Conservation (phyloP, 2,329 filamentous ascomycete species). For the Harringtonia aguacate region DNA sequence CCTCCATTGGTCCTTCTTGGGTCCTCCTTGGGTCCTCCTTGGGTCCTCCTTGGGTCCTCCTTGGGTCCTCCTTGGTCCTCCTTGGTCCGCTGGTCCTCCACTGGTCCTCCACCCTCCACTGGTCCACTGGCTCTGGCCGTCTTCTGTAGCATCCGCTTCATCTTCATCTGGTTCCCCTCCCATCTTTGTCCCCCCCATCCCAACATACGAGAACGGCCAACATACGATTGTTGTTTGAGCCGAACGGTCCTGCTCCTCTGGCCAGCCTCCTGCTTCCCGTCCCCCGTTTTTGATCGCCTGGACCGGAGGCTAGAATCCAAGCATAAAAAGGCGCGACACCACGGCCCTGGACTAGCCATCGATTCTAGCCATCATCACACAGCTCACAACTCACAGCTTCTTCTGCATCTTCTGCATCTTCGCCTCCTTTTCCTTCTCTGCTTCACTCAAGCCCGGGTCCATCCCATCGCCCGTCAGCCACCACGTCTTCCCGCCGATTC, state of each 20-base stretch:
- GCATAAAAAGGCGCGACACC: conserved; percentile 1
- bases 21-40: too few relatives aligned
- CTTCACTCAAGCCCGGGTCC: too few relatives aligned
- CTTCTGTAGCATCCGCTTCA: background rate
- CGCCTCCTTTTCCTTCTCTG: too few relatives aligned
- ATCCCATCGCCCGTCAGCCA: background rate
- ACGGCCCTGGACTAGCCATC: too few relatives aligned
- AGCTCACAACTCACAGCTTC: too few relatives aligned
- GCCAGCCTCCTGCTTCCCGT: background rate
- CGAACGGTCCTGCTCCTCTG: too few relatives aligned
- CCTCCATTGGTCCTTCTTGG: too few relatives aligned
- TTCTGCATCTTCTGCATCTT: too few relatives aligned
- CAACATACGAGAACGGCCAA: conserved; percentile 3
- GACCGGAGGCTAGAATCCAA: background rate
- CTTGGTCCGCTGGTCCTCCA: background rate
- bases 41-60: too few relatives aligned
- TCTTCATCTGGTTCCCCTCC: background rate
- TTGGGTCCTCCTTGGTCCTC: background rate
- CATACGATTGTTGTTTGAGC: conserved; percentile 10
- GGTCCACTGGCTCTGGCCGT: too few relatives aligned
- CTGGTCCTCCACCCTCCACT: background rate
- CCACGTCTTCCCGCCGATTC: conserved; percentile 12
- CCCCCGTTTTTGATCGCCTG: conserved; percentile 1
- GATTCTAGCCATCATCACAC: too few relatives aligned
- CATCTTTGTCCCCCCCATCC: background rate